Percentiles rank a stretch among this genome's conserved stretches.
Evolutionary conservation across 768 basidiomycete species (phyloP).

Genomic region (Suillus occidentalis): DNA sequence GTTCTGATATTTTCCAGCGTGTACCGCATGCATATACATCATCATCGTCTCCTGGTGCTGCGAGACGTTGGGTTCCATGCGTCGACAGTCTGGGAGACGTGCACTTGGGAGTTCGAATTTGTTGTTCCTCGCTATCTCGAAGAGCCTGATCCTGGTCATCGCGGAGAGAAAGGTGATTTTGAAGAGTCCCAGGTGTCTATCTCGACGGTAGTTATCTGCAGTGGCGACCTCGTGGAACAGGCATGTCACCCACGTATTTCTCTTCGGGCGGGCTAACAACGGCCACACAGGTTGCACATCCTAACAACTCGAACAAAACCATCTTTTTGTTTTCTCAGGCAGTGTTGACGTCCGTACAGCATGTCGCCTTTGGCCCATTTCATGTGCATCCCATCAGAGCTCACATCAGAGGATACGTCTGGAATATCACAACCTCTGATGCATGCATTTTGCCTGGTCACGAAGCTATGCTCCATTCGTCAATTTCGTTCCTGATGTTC

Average conservation of each 20-base stretch:
- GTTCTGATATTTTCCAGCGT: slow-evolving; percentile 50
- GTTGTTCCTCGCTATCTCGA: slow-evolving; percentile 85
- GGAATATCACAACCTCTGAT: slow-evolving; percentile 71
- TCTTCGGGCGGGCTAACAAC: slow-evolving; percentile 11
- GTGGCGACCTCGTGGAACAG: slow-evolving; percentile 94
- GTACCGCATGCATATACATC: slow-evolving; percentile 93
- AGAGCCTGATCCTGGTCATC: slow-evolving; percentile 40
- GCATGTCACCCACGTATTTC: slow-evolving; percentile 40
- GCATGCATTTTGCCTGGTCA: slow-evolving; percentile 89
- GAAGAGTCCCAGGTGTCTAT: slow-evolving; percentile 55
- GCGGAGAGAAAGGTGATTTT: slow-evolving; percentile 42
- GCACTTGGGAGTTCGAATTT: slow-evolving; percentile 98
- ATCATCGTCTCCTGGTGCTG: slow-evolving; percentile 83
- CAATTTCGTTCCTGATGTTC: slow-evolving; percentile 74
- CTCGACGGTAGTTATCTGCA: slow-evolving; percentile 88
- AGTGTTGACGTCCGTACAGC: slow-evolving; percentile 89
- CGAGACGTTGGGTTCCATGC: slow-evolving; percentile 99
- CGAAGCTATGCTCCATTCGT: slow-evolving; percentile 65
- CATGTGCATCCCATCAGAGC: slow-evolving; percentile 73
- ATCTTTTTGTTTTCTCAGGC: slow-evolving; percentile 92
- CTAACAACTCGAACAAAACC: slow-evolving; percentile 88
- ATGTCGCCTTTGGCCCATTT: slow-evolving; percentile 95
- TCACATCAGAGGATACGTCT: slow-evolving; percentile 56
- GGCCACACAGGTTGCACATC: slow-evolving; percentile 76
- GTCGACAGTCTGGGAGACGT: slow-evolving; percentile 94